Base-by-base conservation (phyloP, 2,329 filamentous ascomycete genomes). In the Trichoderma brevicompactum region DNA sequence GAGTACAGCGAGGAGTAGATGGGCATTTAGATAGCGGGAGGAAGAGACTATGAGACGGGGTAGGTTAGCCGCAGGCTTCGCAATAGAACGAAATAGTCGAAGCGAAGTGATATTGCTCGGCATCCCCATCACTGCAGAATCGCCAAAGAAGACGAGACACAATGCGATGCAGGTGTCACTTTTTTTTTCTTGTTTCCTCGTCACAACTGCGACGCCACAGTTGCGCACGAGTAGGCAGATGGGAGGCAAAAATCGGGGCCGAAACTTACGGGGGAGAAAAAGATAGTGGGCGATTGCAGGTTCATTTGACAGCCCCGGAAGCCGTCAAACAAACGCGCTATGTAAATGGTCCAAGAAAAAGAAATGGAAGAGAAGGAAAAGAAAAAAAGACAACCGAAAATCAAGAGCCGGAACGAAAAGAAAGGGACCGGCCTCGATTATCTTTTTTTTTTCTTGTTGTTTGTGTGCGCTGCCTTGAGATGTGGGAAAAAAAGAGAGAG, bases 291-390 rank as follows among this genome's bases (percentile, higher is more conserved):
- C 81, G 80, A 82, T 83, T 94, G 92, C 94, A 97, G 92, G 92
- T 95, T 97, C 94, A 97, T 97, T 92, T 94, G 92, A 96, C 92
- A 94, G 92, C 90, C 78, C 70, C 72, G 28, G 68, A 76, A 81
- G 89, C 89, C 91, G 92, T 85, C 92, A 95, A 96, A 90, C 84
- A 92, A 96, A 89, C 92, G 92, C 92, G 92, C 92, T 79, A 79
- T 74, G 70, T 73, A 73, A 70, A 70, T 71, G 69, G 38, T 53
- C 32, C 32, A 28, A 38, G 23, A 54, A 68, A 68, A 68, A 67
- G 66, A 59, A 64, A 50, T 41, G 59, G 8, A 23, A n/a, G 4
- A 32, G 34, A 44, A 15, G 58, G 28, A 38, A 34, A 46, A 41
- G 19, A 43, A 48, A 23, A 55, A 62, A 54, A 50, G 41, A 38